Evolutionary conservation across 306 rosid genomes (phyloP).

Genomic region (Hippophae tibetana): DNA sequence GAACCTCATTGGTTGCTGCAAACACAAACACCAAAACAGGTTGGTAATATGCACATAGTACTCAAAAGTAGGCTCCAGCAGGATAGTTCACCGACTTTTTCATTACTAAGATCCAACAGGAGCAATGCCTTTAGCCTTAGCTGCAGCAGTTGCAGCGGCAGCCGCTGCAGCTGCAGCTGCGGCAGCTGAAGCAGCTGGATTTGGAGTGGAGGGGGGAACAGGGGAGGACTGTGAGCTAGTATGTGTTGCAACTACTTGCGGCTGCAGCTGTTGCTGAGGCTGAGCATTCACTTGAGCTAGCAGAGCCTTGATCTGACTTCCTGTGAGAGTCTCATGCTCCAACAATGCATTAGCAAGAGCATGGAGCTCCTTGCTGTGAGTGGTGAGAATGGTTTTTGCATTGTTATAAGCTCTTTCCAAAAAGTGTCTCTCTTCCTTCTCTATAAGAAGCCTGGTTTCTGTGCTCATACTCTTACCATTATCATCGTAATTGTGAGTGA

Average conservation of each 20-base stretch:
- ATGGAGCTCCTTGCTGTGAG: constrained; percentile 65
- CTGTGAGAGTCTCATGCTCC: constrained; percentile 66
- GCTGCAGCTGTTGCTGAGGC: constrained; percentile 31
- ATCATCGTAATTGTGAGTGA: constrained; percentile 62
- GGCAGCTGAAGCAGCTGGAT: constrained; percentile 56
- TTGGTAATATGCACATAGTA: constrained; percentile 46
- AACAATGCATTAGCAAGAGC: constrained; percentile 80
- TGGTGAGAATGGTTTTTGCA: constrained; percentile 73
- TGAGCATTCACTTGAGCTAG: constrained; percentile 47
- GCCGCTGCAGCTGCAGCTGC: constrained; percentile 61
- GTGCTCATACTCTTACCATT: constrained; percentile 88
- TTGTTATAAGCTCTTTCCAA: constrained; percentile 69
- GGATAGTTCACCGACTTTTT: constrained; percentile 4
- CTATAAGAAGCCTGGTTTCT: constrained; percentile 81
- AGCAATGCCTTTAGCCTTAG: constrained; percentile 66
- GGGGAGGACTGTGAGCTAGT: constrained; percentile 46
- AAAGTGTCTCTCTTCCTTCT: constrained; percentile 63
- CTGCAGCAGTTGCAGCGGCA: constrained; percentile 64
- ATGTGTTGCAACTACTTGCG: constrained; percentile 31
- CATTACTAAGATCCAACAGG: constrained; percentile 53
- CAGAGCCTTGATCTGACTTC: constrained; percentile 56
- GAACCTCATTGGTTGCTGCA: not conserved
- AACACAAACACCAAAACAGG: constrained; percentile 21
- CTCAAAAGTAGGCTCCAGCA: constrained; percentile 13
- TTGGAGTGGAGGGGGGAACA: constrained; percentile 47